Percentiles rank a stretch among this genome's conserved stretches.
phyloP scores from a whole-genome alignment of 2,329 filamentous ascomycete genomes.

The Berkeleyomyces rouxiae region DNA sequence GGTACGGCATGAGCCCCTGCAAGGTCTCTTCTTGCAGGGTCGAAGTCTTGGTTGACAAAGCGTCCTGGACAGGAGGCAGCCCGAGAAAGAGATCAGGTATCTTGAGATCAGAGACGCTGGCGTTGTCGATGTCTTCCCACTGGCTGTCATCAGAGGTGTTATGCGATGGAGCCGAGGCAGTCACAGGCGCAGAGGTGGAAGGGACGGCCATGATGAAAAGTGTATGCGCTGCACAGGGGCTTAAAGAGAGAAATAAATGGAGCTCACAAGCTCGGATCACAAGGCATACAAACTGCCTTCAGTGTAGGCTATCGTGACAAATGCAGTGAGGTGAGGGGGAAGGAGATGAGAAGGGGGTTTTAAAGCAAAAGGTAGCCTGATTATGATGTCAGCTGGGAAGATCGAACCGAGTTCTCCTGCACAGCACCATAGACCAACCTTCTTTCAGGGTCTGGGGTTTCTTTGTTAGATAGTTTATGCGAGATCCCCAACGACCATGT shows the following conservation, averaged over 20 bases:
- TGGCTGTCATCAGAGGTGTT: background rate
- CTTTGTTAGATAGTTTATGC: background rate
- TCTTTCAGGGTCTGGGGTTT: background rate
- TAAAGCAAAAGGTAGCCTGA: background rate
- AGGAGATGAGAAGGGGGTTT: background rate
- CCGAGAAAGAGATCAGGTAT: conserved; percentile 42
- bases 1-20: conserved; percentile 49
- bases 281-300: background rate
- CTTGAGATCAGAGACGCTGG: background rate
- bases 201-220: background rate
- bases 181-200: background rate
- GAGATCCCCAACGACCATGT: background rate
- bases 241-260: too few species aligned
- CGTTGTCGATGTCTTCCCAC: conserved; percentile 13
- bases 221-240: background rate
- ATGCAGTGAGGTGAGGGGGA: background rate
- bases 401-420: background rate
- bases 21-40: conserved; percentile 51
- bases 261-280: background rate
- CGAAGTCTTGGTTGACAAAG: conserved; percentile 51
- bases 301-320: background rate
- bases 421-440: too few species aligned
- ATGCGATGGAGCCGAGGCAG: background rate
- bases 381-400: background rate
- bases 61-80: conserved; percentile 47